Evolutionary conservation across 2,329 filamentous ascomycete genomes (phyloP), one percentile per base, ranked within the genome.

Genomic region (Dryadomyces quercus-mongolicae): DNA sequence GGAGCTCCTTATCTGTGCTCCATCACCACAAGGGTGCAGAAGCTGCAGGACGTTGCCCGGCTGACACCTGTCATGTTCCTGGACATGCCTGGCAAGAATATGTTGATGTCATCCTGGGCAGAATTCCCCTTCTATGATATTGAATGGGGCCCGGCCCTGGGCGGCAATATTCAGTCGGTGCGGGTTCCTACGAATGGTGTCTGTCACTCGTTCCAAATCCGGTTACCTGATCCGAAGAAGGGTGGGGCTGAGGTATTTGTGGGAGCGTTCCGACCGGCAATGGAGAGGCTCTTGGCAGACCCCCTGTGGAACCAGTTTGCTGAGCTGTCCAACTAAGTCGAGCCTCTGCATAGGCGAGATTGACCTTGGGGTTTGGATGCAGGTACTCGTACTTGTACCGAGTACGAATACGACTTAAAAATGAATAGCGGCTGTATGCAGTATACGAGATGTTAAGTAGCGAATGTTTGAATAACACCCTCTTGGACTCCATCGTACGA

Each of bases 251-350:
- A 54, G 42, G 6, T 50, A 7, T 46, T 54, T 46, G 52, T 54
- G 25, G 48, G 52, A 20, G 47, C 22, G 20, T 20, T 49, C 13
- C 16, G 15, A 8, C 31, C 18, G 6, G 36, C 16, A 10, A 49
- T 53, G 52, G 52, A 48, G 1, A 21, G 52, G 12, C 36, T 53
- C n/a, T 21, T 54, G n/a, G 10, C 3, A 8, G 52, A 54, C 16
- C 52, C 46, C 7, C 52, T 49, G 47, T 54, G 46, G 52, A 50
- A 48, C 18, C 12, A 54, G 52, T 50, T 45, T 25, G 52, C 52
- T 1, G 47, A 38, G 36, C 36, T 31, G 25, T 31, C 25, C 25
- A 31, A 31, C 25, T 31, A 31, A 31, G 25, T 31, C 25, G 4
- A 8, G 25, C 25, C 25, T 31, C 4, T 8, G 25, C 25, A 31